A percentile compares a stretch with the other conserved stretches of the same genome.
Conservation (phyloP, 306 rosid genomes). For the Boehmeria nivea region DNA sequence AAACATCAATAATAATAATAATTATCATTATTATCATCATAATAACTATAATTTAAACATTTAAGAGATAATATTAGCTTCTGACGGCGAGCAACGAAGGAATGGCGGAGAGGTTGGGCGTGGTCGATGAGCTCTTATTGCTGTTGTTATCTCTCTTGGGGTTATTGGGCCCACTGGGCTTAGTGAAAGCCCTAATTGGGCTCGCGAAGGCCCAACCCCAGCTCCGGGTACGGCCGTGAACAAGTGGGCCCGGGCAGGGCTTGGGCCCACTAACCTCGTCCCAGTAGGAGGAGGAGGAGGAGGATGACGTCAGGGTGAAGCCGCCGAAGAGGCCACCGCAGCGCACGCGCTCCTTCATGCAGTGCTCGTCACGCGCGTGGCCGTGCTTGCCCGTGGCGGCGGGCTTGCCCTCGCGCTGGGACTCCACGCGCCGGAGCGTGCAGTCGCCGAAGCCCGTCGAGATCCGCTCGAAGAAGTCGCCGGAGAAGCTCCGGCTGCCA, state of each 20-base stretch:
- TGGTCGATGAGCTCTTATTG: constrained; percentile 32
- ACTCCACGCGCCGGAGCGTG: constrained; percentile 80
- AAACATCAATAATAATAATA: background rate
- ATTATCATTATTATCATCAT: background rate
- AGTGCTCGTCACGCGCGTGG: constrained; percentile 25
- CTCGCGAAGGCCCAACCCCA: constrained; percentile 97
- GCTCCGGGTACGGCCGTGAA: constrained; percentile 44
- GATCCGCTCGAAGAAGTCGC: constrained; percentile 89
- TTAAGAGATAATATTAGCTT: constrained; percentile 18
- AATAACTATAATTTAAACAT: background rate
- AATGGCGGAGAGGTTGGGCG: constrained; percentile 61
- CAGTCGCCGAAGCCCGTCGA: constrained; percentile 98
- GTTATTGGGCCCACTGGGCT: constrained; percentile 39
- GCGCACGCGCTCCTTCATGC: constrained; percentile 67
- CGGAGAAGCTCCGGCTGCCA: constrained; percentile 93
- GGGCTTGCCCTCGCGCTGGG: constrained; percentile 63
- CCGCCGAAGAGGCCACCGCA: constrained; percentile 90
- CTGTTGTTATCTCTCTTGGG: constrained; percentile 38
- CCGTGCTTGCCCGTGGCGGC: constrained; percentile 9
- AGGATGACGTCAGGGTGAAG: constrained; percentile 71
- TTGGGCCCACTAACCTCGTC: constrained; percentile 41
- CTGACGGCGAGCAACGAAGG: constrained; percentile 71
- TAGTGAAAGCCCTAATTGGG: constrained; percentile 83
- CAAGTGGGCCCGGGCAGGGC: constrained; percentile 13
- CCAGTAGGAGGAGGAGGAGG: constrained; percentile 67